Conservation (phyloP, 2,329 filamentous ascomycete genomes). For the Phialophora chinensis region DNA sequence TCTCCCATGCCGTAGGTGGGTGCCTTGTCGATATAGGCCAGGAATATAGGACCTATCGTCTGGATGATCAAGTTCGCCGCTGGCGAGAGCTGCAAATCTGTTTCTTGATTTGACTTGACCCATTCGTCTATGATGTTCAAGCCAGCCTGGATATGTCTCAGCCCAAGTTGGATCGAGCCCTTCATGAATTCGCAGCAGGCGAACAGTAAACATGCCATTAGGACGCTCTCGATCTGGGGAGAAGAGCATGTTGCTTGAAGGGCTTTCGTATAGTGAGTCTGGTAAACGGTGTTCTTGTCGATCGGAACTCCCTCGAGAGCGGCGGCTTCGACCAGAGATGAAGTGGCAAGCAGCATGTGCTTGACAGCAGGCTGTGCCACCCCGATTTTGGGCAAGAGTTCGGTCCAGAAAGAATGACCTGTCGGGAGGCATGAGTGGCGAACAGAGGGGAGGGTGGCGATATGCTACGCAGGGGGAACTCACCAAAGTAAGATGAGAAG, state of each 20-base stretch:
- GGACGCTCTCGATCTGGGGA: slow-evolving; percentile 31
- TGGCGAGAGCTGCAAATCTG: slow-evolving; percentile 11
- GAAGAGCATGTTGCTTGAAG: slow-evolving; percentile 28
- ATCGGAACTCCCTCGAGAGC: slow-evolving; percentile 22
- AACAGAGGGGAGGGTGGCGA: neutral
- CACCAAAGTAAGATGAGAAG: slow-evolving; percentile 34
- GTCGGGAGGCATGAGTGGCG: slow-evolving; percentile 9
- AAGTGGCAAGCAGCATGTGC: slow-evolving; percentile 31
- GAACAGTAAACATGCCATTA: slow-evolving; percentile 34
- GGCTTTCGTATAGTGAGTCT: slow-evolving; percentile 33
- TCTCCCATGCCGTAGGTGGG: slow-evolving; percentile 32
- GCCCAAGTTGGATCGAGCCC: slow-evolving; percentile 18
- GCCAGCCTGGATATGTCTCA: slow-evolving; percentile 29
- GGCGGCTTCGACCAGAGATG: slow-evolving; percentile 24
- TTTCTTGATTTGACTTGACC: slow-evolving; percentile 15
- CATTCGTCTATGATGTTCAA: slow-evolving; percentile 34
- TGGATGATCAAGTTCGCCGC: slow-evolving; percentile 22
- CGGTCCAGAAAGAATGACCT: slow-evolving; percentile 33
- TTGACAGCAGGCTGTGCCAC: slow-evolving; percentile 29
- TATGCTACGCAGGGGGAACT: neutral
- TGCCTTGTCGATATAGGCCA: slow-evolving; percentile 32
- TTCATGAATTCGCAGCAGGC: slow-evolving; percentile 34
- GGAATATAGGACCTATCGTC: slow-evolving; percentile 28
- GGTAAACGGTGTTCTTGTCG: slow-evolving; percentile 28
- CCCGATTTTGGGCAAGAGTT: slow-evolving; percentile 31